phyloP scores from a whole-genome alignment of 2,329 filamentous ascomycete species.

The Fusarium musae region DNA sequence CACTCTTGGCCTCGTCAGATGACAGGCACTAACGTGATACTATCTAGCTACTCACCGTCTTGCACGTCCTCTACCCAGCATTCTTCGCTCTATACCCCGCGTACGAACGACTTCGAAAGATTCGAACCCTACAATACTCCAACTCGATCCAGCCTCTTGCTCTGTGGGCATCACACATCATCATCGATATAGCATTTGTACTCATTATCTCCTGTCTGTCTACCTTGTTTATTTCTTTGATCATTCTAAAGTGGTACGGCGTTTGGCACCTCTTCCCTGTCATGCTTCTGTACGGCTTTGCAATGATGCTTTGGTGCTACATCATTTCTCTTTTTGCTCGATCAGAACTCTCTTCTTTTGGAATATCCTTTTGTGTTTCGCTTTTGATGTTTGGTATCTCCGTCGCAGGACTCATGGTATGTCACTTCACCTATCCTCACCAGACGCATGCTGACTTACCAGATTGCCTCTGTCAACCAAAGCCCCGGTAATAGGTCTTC shows the following conservation, averaged over 20 bases:
- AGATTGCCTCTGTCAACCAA: conserved; percentile 2
- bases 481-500: not conserved
- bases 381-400: conserved; percentile 1
- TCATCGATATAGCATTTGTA: not conserved
- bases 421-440: not conserved
- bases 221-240: not conserved
- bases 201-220: not conserved
- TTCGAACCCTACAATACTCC: conserved; percentile 17
- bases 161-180: not conserved
- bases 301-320: not conserved
- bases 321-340: not conserved
- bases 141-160: conserved; percentile 6
- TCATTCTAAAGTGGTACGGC: not conserved
- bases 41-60: not conserved
- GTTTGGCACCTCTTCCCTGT: not conserved
- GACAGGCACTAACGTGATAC: not conserved
- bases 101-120: conserved; percentile 6
- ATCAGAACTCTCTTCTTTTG: not conserved
- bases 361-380: not conserved
- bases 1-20: too few species aligned
- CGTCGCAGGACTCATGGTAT: not conserved
- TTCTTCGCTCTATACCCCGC: conserved; percentile 15
- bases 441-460: not conserved
- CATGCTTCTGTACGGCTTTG: not conserved
- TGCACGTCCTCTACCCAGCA: conserved; percentile 7